Base-by-base conservation (phyloP, 768 basidiomycete species). In the Boletus edulis region DNA sequence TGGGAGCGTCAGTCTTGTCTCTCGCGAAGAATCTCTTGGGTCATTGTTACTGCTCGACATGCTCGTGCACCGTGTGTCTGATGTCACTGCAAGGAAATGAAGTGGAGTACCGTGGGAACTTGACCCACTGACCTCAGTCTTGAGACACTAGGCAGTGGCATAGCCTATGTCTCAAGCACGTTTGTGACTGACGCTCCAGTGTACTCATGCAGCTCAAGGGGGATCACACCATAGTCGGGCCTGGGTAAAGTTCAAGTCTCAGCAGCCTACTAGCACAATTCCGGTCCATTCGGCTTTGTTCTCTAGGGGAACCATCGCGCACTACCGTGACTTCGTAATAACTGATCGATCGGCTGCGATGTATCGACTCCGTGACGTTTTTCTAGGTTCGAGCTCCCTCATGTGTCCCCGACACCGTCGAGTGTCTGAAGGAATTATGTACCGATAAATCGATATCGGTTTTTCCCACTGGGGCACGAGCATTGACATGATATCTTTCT, bases 21-120 rank as follows among this genome's bases (percentile, higher is more conserved):
- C 89, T 10, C 83, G 78, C 12, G 84, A 78, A 29, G 81, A 57
- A 61, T 91, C 84, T 54, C 88, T 77, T 14, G 88, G 86, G 69
- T 91, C 87, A 54, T 81, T 81, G 49, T 51, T 64, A 43, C 12
- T 63, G 46, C 48, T 64, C 40, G 65, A 64, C 71, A 77, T 82
- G 58, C 58, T 57, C 35, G 55, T 46, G 22, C 51, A 9, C 7
- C 46, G 46, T 56, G 52, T 43, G 12, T 39, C 48, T 14, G 29
- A 13, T 37, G 35, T 37, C 13, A 37, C 35, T 31, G 24, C n/a
- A 63, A 63, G n/a, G 20, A 32, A 56, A 41, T 35, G 37, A 39
- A 44, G 27, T 27, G 5, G 29, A 18, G 17, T 15, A 39, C 24
- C 47, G 58, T 59, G 58, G 43, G 58, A 59, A 9, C 41, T 29